Base-by-base conservation (phyloP, 257 asterid species). In the Rehmannia glutinosa region DNA sequence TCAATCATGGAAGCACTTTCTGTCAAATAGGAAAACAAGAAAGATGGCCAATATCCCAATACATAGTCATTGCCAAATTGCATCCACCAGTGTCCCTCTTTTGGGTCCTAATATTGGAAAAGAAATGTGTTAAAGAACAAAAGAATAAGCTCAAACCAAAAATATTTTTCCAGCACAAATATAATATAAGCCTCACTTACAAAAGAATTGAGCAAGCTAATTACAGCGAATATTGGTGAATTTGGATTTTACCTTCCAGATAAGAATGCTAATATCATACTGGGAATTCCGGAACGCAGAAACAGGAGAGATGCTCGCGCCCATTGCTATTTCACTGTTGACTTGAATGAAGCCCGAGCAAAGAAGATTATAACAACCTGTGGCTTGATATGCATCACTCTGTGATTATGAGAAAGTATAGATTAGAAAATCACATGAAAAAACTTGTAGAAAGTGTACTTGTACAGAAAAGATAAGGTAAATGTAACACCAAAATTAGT, bases 361-460 rank as follows among this genome's bases (percentile, higher is more conserved):
- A 0, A 89, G 90, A 47, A 89, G 86, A 62, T 89, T 89, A 83
- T 89, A 89, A 86, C 96, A 89, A 49, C 96, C 96, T 1, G 96
- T 89, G 30, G 96, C 95, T 80, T 87, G 95, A 81, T 89, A 89
- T 42, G 95, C 95, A 84, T 89, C 96, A 60, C 95, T 87, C 96
- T 89, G 82, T 70, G 60, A 62, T 50, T 20, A 58, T 46, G 47
- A 45, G 4, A 73, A 16, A 62, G 17, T 46, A 32, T n/a, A 46
- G 8, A 28, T 32, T 13, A 58, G 10, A 49, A 32, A 39, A 42
- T 30, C 66, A 62, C 46, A 46, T 8, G 49, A 49, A 54, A 24
- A 54, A n/a, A n/a, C n/a, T n/a, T n/a, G n/a, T n/a, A n/a, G n/a
- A n/a, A n/a, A n/a, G n/a, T n/a, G n/a, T n/a, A n/a, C n/a, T n/a